Evolutionary conservation across 1,284 basidiomycete genomes (phyloP).

Genomic region (Microbotryum scabiosae): DNA sequence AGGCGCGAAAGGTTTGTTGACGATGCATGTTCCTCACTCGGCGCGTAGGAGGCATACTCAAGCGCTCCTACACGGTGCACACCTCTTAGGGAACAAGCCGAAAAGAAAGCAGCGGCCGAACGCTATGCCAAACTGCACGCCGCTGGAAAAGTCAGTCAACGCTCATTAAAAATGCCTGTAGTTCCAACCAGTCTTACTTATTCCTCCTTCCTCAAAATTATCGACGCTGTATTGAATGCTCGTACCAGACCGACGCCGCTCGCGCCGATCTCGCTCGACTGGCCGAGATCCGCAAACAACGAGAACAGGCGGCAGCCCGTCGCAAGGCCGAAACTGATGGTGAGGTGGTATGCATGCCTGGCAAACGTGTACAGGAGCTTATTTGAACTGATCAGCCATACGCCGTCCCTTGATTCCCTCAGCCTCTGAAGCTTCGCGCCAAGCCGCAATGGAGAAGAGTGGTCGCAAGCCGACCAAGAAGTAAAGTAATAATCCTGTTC

Average conservation of each 20-base stretch:
- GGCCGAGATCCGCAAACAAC: constrained; percentile 72
- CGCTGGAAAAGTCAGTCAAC: constrained; percentile 54
- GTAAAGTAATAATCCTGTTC: too few species aligned
- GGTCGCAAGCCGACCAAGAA: not conserved
- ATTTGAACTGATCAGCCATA: too few species aligned
- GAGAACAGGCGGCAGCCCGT: constrained; percentile 74
- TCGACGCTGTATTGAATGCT: constrained; percentile 49
- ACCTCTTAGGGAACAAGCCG: constrained; percentile 64
- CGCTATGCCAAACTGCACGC: constrained; percentile 50
- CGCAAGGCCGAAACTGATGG: constrained; percentile 73
- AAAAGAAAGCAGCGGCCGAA: constrained; percentile 78
- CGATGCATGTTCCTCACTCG: not conserved
- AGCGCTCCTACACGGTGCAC: not conserved
- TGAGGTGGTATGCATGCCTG: constrained; percentile 25
- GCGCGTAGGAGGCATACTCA: too few species aligned
- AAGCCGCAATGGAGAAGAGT: constrained; percentile 9
- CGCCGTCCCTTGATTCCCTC: not conserved
- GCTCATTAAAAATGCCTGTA: not conserved
- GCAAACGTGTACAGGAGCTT: too few species aligned
- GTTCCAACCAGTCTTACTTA: not conserved
- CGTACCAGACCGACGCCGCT: constrained; percentile 73
- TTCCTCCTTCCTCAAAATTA: not conserved
- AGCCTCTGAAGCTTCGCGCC: constrained; percentile 4
- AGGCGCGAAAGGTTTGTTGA: constrained; percentile 57
- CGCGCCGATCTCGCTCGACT: constrained; percentile 76